These are phyloP conservation scores for Sporothrix brasiliensis DNA, from an alignment of 2,329 filamentous ascomycete genomes.

Conservation along the genomic window DNA sequence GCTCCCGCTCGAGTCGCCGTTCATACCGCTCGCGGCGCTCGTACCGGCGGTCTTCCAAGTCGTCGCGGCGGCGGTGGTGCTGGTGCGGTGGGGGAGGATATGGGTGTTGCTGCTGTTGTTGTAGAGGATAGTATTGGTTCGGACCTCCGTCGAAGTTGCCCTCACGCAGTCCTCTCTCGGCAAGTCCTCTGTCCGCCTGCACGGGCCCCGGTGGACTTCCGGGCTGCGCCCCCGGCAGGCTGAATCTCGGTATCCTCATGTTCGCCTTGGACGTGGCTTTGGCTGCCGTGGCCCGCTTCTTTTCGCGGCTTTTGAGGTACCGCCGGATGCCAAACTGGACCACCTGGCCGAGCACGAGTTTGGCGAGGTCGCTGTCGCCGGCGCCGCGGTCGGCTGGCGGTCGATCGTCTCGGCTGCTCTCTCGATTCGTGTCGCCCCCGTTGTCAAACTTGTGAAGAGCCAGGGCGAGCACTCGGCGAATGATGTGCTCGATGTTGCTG, in stretches of 20 bases:
- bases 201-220: background rate
- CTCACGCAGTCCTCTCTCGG: background rate
- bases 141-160: background rate
- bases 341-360: conserved; percentile 30
- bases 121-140: background rate
- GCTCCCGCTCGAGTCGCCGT: background rate
- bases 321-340: conserved; percentile 27
- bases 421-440: background rate
- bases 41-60: background rate
- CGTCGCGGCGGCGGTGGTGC: background rate
- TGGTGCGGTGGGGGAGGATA: background rate
- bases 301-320: conserved; percentile 26
- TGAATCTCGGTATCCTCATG: background rate
- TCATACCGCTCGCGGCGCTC: conserved; percentile 1
- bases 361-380: conserved; percentile 29
- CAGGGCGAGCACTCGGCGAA: conserved; percentile 12
- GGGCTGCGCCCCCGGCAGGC: background rate
- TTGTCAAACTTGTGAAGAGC: conserved; percentile 10
- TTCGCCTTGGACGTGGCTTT: background rate
- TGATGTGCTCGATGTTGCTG: conserved; percentile 21
- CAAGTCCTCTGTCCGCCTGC: background rate
- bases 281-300: background rate
- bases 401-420: background rate
- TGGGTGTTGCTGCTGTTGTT: no score
- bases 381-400: background rate